Evolutionary conservation across 768 basidiomycete species (phyloP).

Genomic region (Pleurotus salmoneostramineus): DNA sequence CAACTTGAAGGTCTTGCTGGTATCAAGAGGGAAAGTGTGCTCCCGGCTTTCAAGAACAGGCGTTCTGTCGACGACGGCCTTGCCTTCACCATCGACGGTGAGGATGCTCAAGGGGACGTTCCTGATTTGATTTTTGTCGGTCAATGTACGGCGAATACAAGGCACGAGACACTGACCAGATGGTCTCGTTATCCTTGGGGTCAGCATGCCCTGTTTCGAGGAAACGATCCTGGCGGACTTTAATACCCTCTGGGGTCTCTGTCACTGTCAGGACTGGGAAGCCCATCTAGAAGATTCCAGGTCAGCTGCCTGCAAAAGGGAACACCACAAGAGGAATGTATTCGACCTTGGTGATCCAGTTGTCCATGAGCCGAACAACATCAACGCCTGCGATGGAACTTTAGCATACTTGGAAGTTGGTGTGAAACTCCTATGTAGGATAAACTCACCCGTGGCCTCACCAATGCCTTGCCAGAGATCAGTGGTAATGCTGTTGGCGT

Average conservation of each 20-base stretch:
- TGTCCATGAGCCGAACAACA: slow-evolving; percentile 79
- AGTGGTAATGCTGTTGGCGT: slow-evolving; percentile 77
- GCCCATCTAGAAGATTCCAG: slow-evolving; percentile 40
- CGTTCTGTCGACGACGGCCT: slow-evolving; percentile 52
- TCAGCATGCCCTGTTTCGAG: slow-evolving; percentile 78
- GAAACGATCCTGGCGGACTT: slow-evolving; percentile 88
- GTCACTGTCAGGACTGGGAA: slow-evolving; percentile 89
- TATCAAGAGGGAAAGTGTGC: slow-evolving; percentile 66
- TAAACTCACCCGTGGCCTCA: slow-evolving; percentile 53
- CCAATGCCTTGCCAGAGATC: slow-evolving; percentile 89
- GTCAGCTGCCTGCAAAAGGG: neutral
- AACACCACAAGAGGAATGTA: neutral
- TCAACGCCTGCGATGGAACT: slow-evolving; percentile 43
- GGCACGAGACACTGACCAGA: slow-evolving; percentile 52
- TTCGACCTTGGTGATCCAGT: slow-evolving; percentile 80
- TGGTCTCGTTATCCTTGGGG: slow-evolving; percentile 80
- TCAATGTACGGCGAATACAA: neutral
- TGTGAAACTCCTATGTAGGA: neutral
- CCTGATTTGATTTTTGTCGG: slow-evolving; percentile 35
- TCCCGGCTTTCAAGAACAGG: slow-evolving; percentile 69
- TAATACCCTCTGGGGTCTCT: slow-evolving; percentile 68
- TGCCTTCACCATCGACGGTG: slow-evolving; percentile 54
- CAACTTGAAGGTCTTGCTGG: slow-evolving; percentile 77
- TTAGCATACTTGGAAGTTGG: neutral
- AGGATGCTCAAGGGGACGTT: slow-evolving; percentile 76